A percentile compares a stretch with the other conserved stretches of the same genome.
phyloP scores from a whole-genome alignment of 331 rosid species.

The Saraca asoca region DNA sequence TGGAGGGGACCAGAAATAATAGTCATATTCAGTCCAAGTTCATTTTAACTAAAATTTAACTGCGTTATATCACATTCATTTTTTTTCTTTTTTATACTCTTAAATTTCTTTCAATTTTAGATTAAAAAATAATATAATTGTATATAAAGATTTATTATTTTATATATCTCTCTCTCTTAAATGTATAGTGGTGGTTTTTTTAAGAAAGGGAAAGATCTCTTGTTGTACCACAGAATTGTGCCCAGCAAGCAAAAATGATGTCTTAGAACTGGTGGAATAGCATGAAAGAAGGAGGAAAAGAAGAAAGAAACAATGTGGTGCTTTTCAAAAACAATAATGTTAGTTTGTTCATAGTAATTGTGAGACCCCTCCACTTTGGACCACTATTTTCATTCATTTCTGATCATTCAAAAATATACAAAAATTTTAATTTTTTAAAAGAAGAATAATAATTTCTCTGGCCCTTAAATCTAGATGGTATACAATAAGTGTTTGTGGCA shows the following conservation, averaged over 20 bases:
- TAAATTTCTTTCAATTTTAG: too few species aligned
- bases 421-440: too few species aligned
- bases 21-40: too few species aligned
- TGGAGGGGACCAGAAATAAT: too few species aligned
- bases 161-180: too few species aligned
- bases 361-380: conserved; percentile 33
- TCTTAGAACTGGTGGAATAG: conserved; percentile 35
- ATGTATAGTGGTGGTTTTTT: too few species aligned
- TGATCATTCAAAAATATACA: neutral
- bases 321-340: conserved; percentile 41
- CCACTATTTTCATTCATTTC: conserved; percentile 15
- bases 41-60: too few species aligned
- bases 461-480: conserved; percentile 37
- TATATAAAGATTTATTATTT: too few species aligned
- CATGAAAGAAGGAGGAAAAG: conserved; percentile 29
- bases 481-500: conserved; percentile 24
- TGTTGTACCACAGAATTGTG: neutral
- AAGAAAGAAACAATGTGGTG: conserved; percentile 29
- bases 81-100: too few species aligned
- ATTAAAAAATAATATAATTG: too few species aligned
- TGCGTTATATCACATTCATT: too few species aligned
- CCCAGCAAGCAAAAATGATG: neutral
- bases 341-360: conserved; percentile 38
- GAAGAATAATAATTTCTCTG: neutral
- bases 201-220: too few species aligned